phyloP scores from a whole-genome alignment of 352 stramenopile species.

The Phytophthora uliginosa region DNA sequence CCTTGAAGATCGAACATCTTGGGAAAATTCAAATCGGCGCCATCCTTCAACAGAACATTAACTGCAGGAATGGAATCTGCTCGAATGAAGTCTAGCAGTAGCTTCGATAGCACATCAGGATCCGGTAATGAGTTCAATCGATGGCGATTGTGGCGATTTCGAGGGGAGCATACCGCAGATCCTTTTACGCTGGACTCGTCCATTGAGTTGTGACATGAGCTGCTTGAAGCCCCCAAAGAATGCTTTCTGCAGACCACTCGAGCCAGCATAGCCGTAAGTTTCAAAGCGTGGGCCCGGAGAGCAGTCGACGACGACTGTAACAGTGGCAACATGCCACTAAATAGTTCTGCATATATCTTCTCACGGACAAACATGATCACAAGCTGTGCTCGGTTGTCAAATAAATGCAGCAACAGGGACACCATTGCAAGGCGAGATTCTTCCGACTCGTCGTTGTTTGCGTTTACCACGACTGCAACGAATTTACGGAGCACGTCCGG shows the following conservation, averaged over 20 bases:
- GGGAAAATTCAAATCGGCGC: constrained; percentile 76
- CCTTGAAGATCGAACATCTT: constrained; percentile 53
- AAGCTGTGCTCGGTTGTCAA: constrained; percentile 65
- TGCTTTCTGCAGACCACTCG: constrained; percentile 64
- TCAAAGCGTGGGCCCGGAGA: constrained; percentile 57
- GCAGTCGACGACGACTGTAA: constrained; percentile 52
- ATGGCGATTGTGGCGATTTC: constrained; percentile 33
- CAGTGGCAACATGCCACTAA: constrained; percentile 59
- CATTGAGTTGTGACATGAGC: constrained; percentile 9
- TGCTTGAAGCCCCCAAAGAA: constrained; percentile 22
- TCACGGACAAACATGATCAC: constrained; percentile 69
- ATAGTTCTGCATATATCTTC: constrained; percentile 67
- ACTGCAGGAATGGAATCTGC: constrained; percentile 81
- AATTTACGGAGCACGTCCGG: constrained; percentile 64
- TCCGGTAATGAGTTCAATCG: constrained; percentile 68
- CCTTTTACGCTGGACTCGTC: constrained; percentile 10
- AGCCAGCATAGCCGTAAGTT: constrained; percentile 64
- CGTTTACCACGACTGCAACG: constrained; percentile 59
- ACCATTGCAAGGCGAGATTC: constrained; percentile 76
- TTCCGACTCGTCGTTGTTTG: constrained; percentile 65
- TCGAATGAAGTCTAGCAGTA: constrained; percentile 82
- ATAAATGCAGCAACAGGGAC: constrained; percentile 71
- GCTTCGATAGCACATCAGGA: constrained; percentile 64
- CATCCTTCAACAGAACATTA: constrained; percentile 77
- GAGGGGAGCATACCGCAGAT: constrained; percentile 9